These are phyloP conservation scores for Puccinia triticina DNA, from an alignment of 1,284 basidiomycete genomes.

Conservation along the genomic window DNA sequence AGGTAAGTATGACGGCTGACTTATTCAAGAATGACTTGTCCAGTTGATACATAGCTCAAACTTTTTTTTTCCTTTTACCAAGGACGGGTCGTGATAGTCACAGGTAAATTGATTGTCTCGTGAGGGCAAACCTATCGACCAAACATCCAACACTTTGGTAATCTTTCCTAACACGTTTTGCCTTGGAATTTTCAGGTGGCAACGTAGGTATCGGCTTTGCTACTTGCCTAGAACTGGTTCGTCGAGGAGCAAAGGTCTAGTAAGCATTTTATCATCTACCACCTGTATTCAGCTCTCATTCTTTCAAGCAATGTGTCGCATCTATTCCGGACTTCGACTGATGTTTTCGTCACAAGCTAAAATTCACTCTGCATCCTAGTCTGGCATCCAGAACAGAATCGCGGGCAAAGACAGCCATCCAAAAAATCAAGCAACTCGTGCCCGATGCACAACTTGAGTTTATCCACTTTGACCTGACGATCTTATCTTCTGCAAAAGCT, in stretches of 20 bases:
- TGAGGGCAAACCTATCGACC: not conserved
- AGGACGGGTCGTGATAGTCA: constrained; percentile 22
- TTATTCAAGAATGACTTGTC: no score
- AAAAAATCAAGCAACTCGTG: constrained; percentile 52
- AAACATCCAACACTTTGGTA: not conserved
- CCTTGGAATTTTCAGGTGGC: constrained; percentile 23
- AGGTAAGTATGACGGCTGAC: constrained; percentile 50
- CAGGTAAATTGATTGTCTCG: not conserved
- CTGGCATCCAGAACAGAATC: constrained; percentile 34
- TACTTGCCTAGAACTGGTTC: constrained; percentile 31
- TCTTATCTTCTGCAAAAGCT: constrained; percentile 56
- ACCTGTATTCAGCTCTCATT: no score
- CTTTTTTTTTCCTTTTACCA: not conserved
- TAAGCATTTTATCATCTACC: not conserved
- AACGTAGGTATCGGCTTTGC: constrained; percentile 22
- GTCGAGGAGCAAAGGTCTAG: constrained; percentile 40
- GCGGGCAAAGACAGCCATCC: constrained; percentile 6
- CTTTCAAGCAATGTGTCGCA: no score
- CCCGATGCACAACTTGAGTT: constrained; percentile 54
- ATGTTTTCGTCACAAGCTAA: no score
- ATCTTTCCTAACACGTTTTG: not conserved
- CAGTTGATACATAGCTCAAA: not conserved
- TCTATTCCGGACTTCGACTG: no score
- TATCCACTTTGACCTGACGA: constrained; percentile 59
- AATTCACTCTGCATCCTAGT: no score